A percentile compares a stretch with the other conserved stretches of the same genome.
Evolutionary conservation across 169 alveolate genomes (phyloP).

Genomic region (Plasmodium coatneyi): DNA sequence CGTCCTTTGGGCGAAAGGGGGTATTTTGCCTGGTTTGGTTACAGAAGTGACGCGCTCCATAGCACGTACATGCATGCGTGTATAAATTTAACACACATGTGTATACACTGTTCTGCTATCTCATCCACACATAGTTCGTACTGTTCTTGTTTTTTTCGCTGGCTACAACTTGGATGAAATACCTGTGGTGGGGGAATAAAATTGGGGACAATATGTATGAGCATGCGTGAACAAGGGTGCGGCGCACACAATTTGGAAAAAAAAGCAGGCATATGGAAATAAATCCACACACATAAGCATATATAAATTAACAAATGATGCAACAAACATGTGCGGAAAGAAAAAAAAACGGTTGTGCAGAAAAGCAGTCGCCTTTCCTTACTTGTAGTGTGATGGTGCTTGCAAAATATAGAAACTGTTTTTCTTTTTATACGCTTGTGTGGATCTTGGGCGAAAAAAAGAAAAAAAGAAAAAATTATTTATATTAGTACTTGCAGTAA

Average conservation of each 20-base stretch:
- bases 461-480: slow-evolving; percentile 2
- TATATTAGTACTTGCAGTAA: neutral
- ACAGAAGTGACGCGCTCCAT: neutral
- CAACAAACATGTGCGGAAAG: neutral
- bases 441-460: slow-evolving; percentile 42
- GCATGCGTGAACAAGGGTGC: neutral
- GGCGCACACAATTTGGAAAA: neutral
- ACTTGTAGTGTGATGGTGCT: slow-evolving; percentile 71
- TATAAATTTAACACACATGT: neutral
- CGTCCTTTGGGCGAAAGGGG: neutral
- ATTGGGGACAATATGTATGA: neutral
- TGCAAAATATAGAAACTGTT: slow-evolving; percentile 41
- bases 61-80: neutral
- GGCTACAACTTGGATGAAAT: slow-evolving; percentile 39
- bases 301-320: neutral
- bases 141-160: slow-evolving; percentile 59
- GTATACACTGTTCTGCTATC: slow-evolving; percentile 12
- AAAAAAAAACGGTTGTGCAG: neutral
- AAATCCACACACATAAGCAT: neutral
- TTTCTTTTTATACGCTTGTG: slow-evolving; percentile 69
- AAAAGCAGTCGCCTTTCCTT: slow-evolving; percentile 6
- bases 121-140: slow-evolving; percentile 21
- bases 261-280: neutral
- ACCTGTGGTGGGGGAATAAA: slow-evolving; percentile 12
- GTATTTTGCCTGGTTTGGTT: neutral